Evolutionary conservation across 2,329 filamentous ascomycete genomes (phyloP).

Genomic region (Aureobasidium sp.): DNA sequence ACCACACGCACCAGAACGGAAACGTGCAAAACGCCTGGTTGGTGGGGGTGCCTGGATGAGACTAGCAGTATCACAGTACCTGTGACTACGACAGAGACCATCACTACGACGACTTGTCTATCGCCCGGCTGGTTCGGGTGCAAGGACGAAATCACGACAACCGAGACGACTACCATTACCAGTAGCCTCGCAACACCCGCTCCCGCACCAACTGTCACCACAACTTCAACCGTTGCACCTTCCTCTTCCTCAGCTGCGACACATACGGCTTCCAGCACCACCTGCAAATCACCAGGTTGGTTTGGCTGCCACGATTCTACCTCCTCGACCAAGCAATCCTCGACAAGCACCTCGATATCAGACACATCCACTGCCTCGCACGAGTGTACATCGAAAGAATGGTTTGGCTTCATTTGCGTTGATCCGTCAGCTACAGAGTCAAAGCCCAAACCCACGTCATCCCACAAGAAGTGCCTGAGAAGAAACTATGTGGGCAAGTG

Average conservation of each 20-base stretch:
- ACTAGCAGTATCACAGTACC: slow-evolving; percentile 38
- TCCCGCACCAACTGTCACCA: slow-evolving; percentile 18
- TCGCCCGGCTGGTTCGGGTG: slow-evolving; percentile 61
- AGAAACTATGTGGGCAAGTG: neutral
- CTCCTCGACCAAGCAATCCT: slow-evolving; percentile 26
- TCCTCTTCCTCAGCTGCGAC: neutral
- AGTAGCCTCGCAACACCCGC: slow-evolving; percentile 17
- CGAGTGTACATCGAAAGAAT: slow-evolving; percentile 20
- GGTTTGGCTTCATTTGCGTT: slow-evolving; percentile 24
- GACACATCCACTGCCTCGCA: slow-evolving; percentile 17
- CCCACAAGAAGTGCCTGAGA: neutral
- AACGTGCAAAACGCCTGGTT: slow-evolving; percentile 84
- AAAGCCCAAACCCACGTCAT: neutral
- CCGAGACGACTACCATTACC: slow-evolving; percentile 21
- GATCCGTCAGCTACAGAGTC: slow-evolving; percentile 18
- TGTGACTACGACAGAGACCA: slow-evolving; percentile 33
- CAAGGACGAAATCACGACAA: slow-evolving; percentile 44
- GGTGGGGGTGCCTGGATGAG: slow-evolving; percentile 75
- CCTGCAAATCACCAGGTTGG: slow-evolving; percentile 55
- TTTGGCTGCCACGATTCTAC: slow-evolving; percentile 55
- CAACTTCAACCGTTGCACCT: slow-evolving; percentile 5
- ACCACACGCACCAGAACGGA: slow-evolving; percentile 58
- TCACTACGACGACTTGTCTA: slow-evolving; percentile 46
- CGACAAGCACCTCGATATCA: slow-evolving; percentile 13
- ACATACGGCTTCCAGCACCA: slow-evolving; percentile 23